phyloP scores from a whole-genome alignment of 768 basidiomycete genomes.

The Boletus sp. region DNA sequence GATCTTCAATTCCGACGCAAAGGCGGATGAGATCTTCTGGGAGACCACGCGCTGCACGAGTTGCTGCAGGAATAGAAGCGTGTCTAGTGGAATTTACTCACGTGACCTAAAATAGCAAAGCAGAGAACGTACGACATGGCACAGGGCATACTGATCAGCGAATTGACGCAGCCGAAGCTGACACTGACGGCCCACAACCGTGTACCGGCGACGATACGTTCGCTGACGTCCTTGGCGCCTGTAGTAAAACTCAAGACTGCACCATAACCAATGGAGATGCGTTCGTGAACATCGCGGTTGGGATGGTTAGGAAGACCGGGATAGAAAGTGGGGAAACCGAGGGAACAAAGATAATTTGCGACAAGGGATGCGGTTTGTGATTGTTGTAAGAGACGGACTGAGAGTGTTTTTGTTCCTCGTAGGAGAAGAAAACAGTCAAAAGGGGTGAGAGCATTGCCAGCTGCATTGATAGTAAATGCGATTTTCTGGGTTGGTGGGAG shows the following conservation, averaged over 20 bases:
- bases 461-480: slow-evolving; percentile 87
- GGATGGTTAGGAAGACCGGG: slow-evolving; percentile 85
- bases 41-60: slow-evolving; percentile 92
- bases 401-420: slow-evolving; percentile 93
- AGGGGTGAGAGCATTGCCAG: slow-evolving; percentile 92
- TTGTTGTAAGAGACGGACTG: slow-evolving; percentile 93
- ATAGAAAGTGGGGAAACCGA: slow-evolving; percentile 91
- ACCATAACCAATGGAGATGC: slow-evolving; percentile 87
- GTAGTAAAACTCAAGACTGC: slow-evolving; percentile 96
- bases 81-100: slow-evolving; percentile 46
- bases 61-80: slow-evolving; percentile 93
- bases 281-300: slow-evolving; percentile 81
- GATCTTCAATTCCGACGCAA: slow-evolving; percentile 97
- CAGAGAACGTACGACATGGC: slow-evolving; percentile 88
- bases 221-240: slow-evolving; percentile 84
- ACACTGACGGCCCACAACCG: slow-evolving; percentile 97
- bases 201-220: slow-evolving; percentile 88
- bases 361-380: slow-evolving; percentile 79
- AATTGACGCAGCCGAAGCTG: slow-evolving; percentile 97
- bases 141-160: slow-evolving; percentile 98
- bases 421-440: slow-evolving; percentile 96
- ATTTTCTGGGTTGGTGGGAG: slow-evolving; percentile 55
- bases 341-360: slow-evolving; percentile 75
- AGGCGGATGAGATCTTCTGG: slow-evolving; percentile 98
- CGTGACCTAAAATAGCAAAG: neutral